Evolutionary conservation across 805 yeast species (phyloP).

Genomic region (Lipomyces sp.): DNA sequence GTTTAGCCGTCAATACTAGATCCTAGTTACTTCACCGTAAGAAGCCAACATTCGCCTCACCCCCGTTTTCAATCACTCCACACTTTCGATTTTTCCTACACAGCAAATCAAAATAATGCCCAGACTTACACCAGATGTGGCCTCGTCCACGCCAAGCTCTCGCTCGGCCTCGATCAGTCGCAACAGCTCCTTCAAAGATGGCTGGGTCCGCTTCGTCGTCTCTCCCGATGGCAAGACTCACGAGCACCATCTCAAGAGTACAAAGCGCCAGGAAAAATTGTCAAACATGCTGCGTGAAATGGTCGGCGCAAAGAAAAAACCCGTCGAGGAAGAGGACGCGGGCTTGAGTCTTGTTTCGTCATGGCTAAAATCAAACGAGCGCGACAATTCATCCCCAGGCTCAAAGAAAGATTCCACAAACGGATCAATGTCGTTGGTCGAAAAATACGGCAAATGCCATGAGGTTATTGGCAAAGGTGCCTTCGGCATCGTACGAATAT

Average conservation of each 20-base stretch:
- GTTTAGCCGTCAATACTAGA: no score
- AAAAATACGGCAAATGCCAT: conserved; percentile 92
- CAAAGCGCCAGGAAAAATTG: conserved; percentile 55
- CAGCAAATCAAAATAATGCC: neutral
- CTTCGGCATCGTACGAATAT: conserved; percentile 88
- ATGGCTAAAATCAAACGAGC: conserved; percentile 37
- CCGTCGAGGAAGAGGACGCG: conserved; percentile 25
- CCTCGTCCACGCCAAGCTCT: conserved; percentile 1
- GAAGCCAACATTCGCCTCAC: no score
- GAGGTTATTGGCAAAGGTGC: conserved; percentile 90
- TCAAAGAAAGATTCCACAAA: conserved; percentile 18
- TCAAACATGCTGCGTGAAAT: conserved; percentile 66
- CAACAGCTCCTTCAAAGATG: conserved; percentile 24
- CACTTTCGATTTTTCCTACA: no score
- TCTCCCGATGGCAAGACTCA: conserved; percentile 65
- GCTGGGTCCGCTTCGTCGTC: conserved; percentile 32
- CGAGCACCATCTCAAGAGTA: conserved; percentile 75
- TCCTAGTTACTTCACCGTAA: no score
- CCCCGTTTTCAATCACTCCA: no score
- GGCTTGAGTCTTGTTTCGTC: conserved; percentile 34
- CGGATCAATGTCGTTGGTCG: conserved; percentile 64
- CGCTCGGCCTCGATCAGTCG: conserved; percentile 10
- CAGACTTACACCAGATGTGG: neutral
- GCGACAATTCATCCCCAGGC: conserved; percentile 42
- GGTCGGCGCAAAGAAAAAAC: conserved; percentile 41